Evolutionary conservation across 495 filamentous ascomycete species (phyloP), one percentile per base, ranked within the genome.

Genomic region (Aspergillus diversus): DNA sequence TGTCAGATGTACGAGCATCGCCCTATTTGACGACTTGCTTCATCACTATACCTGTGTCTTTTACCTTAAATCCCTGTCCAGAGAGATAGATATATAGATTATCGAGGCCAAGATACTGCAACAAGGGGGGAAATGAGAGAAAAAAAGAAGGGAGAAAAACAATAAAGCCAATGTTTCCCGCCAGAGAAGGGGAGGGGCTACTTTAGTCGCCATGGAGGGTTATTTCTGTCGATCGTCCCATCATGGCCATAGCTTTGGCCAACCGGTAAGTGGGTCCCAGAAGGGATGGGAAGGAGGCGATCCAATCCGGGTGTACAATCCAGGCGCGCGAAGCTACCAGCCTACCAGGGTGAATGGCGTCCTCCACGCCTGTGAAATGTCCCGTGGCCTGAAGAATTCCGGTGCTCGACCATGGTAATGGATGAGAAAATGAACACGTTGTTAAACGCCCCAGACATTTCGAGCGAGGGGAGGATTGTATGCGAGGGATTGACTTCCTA

Each of bases 221-320:
- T 17, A 50, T 50, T 17, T 50, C 27, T 7, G 47, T 43, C 39
- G 39, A 11, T 0, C 12, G 21, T 27, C 21, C 2, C 2, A 2
- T 27, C 21, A 27, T 27, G 21, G 21, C 21, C 21, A 27, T 59
- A 63, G 66, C 60, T 69, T 63, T 52, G 63, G 59, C 66, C 65
- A 67, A 31, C 65, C 65, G 66, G 66, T 52, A 69, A 66, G 66
- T 69, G 66, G 66, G 63, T 57, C 66, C 56, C 57, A 61, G 50
- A 49, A 17, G 54, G 37, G 53, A 43, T 53, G 17, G 58, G 16
- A 42, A 42, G n/a, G 31, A 57, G 59, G 43, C 53, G 65, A 64
- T 67, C 64, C 64, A 56, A 56, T 27, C 8, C 21, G 4, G 13
- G 16, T 43, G 42, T 13, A 27, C 64, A 43, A 66, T 63, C 59